Percentiles rank a stretch among this genome's conserved stretches.
Evolutionary conservation across 1,284 basidiomycete genomes (phyloP).

Genomic region (Ceratobasidium sp.): DNA sequence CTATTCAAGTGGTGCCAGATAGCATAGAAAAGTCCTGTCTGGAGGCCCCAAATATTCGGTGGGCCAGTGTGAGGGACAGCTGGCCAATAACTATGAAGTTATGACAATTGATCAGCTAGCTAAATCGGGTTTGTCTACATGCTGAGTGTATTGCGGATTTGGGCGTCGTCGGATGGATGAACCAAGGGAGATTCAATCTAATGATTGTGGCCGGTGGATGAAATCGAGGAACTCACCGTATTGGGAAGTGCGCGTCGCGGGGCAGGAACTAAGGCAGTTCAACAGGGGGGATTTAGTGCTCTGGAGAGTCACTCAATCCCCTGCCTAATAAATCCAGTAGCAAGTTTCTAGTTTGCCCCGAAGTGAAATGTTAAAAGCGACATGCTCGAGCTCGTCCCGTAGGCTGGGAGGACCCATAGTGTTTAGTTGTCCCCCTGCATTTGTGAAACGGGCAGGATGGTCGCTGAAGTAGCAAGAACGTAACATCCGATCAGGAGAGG

Average conservation of each 20-base stretch:
- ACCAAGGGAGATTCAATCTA: no score
- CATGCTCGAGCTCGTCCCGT: constrained; percentile 2
- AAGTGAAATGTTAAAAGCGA: not conserved
- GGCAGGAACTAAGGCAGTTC: not conserved
- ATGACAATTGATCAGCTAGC: no score
- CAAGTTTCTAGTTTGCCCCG: not conserved
- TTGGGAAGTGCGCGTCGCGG: constrained; percentile 10
- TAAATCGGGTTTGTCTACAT: no score
- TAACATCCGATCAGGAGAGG: not conserved
- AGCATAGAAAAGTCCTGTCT: no score
- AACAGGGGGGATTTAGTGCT: not conserved
- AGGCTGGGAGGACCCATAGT: constrained; percentile 19
- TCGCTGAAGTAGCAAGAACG: not conserved
- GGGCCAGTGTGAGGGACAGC: no score
- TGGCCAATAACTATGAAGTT: no score
- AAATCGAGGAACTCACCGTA: not conserved
- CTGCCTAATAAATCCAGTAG: not conserved
- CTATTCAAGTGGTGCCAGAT: no score
- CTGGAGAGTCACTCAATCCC: not conserved
- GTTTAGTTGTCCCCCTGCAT: not conserved
- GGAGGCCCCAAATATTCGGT: no score
- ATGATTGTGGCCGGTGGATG: not conserved
- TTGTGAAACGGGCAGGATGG: not conserved
- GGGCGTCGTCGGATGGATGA: no score
- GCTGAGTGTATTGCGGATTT: no score